phyloP scores from a whole-genome alignment of 2,329 filamentous ascomycete species.

The Penicillium sp. region DNA sequence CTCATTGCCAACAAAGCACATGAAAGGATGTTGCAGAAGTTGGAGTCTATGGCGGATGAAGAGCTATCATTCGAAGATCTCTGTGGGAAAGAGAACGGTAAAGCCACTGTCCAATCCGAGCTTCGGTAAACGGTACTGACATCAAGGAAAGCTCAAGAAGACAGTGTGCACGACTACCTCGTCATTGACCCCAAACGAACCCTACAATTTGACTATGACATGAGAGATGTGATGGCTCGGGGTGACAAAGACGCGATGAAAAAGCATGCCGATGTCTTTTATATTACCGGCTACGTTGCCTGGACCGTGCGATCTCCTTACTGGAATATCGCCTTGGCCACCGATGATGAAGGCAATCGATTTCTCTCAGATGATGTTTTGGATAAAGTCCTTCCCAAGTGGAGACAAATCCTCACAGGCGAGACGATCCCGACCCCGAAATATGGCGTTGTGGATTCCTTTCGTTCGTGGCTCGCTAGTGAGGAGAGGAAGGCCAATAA shows the following conservation, averaged over 20 bases:
- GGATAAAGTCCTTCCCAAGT: background rate
- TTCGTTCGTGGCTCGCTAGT: background rate
- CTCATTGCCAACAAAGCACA: background rate
- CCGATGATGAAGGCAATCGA: background rate
- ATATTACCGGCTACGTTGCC: background rate
- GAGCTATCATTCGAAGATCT: background rate
- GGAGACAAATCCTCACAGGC: background rate
- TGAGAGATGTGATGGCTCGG: background rate
- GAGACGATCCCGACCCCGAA: background rate
- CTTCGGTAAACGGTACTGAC: background rate
- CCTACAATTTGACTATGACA: background rate
- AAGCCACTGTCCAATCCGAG: background rate
- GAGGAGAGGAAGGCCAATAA: background rate
- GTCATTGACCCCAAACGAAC: background rate
- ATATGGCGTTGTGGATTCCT: background rate
- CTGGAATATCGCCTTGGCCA: constrained; percentile 1
- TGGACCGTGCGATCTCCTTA: background rate
- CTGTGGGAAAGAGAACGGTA: background rate
- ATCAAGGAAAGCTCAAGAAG: background rate
- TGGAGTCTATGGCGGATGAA: background rate
- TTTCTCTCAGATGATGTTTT: background rate
- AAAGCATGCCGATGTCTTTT: background rate
- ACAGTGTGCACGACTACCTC: background rate
- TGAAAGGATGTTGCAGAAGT: background rate
- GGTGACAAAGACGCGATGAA: background rate